Evolutionary conservation across 73 alveolate genomes (phyloP), one percentile per base, ranked within the genome.

Genomic region (Chromera velia): DNA sequence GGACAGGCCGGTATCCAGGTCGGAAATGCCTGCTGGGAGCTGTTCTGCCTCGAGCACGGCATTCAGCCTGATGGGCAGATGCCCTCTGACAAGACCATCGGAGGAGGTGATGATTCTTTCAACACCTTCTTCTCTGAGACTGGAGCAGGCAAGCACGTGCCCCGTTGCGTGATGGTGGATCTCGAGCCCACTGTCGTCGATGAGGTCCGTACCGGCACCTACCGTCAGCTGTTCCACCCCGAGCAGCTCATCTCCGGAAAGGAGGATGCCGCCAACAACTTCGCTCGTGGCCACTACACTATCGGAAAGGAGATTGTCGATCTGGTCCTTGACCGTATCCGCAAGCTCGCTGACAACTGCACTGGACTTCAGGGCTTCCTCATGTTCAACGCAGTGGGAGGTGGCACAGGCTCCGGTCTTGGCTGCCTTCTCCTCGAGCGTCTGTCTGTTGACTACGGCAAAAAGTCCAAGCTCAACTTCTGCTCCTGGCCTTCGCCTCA

Each of bases 341-440:
- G 96, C 88, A 93, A 93, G 83, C 90, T 93, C 62, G 98, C 96
- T 77, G 96, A 90, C 84, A 87, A 90, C 86, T 93, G 99, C 89
- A 93, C 98, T 70, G 97, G 98, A 78, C 96, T 95, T 89, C 94
- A 95, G 87, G 98, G 98, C 34, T 40, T 40, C 55, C 77, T 82
- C 34, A 94, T 90, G 79, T 94, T 94, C 96, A 91, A 92, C 88
- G 87, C 98, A 34, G 98, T 94, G 87, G 98, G 98, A 47, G 99
- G 99, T 65, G 99, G 99, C 81, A 95, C 99, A 68, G 99, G 99
- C 69, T 92, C 99, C 64, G 99, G 99, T 68, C 88, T 93, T 65
- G 99, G 99, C 28, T 92, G 98, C 62, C 95, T 95, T 83, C 89
- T 95, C 65, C 86, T 95, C 78, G 98, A 93, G 89, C 94, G 98